Base-by-base conservation (phyloP, 805 yeast genomes). In the Pichia cephalocereana region DNA sequence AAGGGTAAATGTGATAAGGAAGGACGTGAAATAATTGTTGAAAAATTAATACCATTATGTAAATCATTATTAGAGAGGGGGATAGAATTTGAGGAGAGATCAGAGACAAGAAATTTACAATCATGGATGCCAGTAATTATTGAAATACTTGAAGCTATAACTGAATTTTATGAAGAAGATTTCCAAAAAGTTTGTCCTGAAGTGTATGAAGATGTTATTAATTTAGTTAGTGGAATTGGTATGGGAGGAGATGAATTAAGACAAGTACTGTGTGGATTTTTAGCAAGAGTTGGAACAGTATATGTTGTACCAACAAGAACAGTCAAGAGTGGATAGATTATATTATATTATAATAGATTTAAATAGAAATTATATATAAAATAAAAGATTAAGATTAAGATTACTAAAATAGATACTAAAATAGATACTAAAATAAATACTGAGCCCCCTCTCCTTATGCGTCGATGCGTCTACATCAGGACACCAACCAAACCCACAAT, bases 101-200 rank as follows among this genome's bases (percentile, higher is more conserved):
- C 86, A 64, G 88, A 83, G 57, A 80, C 77, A 45, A 77, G 95
- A 59, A 86, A 86, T 63, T 80, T 91, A 41, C 72, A 77, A 17
- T 82, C 95, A 4, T 84, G 97, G 95, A 75, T 85, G 57, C 97
- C 98, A 0, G 97, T 93, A 18, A 88, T 91, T 38, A 83, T 86
- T 34, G 96, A 86, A 62, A 84, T 93, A 26, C 69, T 83, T 53
- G 89, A 85, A 62, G 96, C 96, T 3, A 83, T 82, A 58, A 77
- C 79, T 43, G 86, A 82, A 59, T 74, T 93, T 54, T 86, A 84
- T 56, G 86, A 81, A 45, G 77, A 69, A 1, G 95, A 88, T 63
- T 88, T 87, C 62, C 62, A 62, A 36, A 63, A 64, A 46, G 71
- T 77, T 57, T 74, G 85, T 56, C 80, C 87, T 0, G 70, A 63